Base-by-base conservation (phyloP, 2,329 filamentous ascomycete species). In the Aspergillus pseudoviridinutans region DNA sequence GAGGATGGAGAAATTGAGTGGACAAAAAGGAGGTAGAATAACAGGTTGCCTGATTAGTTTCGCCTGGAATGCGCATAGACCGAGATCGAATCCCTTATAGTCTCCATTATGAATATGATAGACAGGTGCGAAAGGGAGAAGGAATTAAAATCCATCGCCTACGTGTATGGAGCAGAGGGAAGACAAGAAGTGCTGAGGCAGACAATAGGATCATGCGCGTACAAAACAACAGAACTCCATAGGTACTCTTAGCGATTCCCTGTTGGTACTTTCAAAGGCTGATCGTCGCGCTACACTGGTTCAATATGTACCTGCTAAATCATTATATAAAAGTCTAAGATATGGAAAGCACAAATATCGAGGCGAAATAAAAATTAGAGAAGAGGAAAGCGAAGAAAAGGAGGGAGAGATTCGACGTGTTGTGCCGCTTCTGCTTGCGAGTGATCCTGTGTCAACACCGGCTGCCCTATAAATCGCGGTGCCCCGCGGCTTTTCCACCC, bases 371-470 rank as follows among this genome's bases (percentile, higher is more conserved):
- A 50, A 58, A 53, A 50, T 51, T 54, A 59, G 47, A 55, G 55
- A 61, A 59, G 53, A 51, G 41, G 50, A 56, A 55, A 29, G 25
- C 57, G 51, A 50, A 55, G 58, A 57, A 58, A 61, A 51, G 58
- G 53, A 50, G 57, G 51, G 50, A 54, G 42, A 56, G 51, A 56
- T 57, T 63, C 67, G 66, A 64, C 62, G 62, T 63, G 64, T 65
- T 64, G 58, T 53, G 50, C 35, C 54, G 53, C 38, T 51, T 56
- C 51, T 61, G 61, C 53, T 62, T 59, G 61, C 54, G 63, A 65
- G 68, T 76, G 74, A 76, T 76, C 74, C 65, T 69, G 73, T 68
- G 71, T 73, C 73, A 74, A 74, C 71, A 70, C 66, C 69, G 61
- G 70, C 66, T 64, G 68, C 72, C 68, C 73, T 75, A 75, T 75